Evolutionary conservation across 139 green algal genomes (phyloP).

Genomic region (Raphidocelis subcapitata): DNA sequence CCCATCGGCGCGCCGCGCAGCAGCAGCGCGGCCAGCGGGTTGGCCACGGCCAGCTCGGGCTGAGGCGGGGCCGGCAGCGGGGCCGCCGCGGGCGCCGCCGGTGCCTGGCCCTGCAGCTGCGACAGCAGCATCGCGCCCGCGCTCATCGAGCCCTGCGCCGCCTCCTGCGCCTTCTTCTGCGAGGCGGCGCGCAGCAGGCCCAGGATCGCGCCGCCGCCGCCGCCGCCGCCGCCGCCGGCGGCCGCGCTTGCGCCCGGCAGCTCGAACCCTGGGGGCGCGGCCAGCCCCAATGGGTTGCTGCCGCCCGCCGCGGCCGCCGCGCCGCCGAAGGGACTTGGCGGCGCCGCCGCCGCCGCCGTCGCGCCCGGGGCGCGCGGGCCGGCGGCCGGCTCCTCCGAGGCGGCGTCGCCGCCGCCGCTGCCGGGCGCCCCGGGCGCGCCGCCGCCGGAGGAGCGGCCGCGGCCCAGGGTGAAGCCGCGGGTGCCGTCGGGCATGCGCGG

Average conservation of each 20-base stretch:
- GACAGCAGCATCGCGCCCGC: not conserved
- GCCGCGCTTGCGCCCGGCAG: too few relatives aligned
- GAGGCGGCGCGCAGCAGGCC: too few relatives aligned
- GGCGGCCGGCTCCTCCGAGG: not conserved
- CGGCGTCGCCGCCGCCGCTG: too few relatives aligned
- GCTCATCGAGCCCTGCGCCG: not conserved
- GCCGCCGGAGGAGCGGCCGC: not conserved
- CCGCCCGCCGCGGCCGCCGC: not conserved
- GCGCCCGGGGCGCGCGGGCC: too few relatives aligned
- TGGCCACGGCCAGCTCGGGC: not conserved
- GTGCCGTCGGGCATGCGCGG: constrained; percentile 14
- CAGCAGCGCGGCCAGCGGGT: not conserved
- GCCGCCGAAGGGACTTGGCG: not conserved
- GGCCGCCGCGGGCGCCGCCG: too few relatives aligned
- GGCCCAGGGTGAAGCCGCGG: constrained; percentile 13
- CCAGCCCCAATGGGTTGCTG: constrained; percentile 1
- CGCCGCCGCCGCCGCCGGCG: not conserved
- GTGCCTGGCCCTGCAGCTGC: too few relatives aligned
- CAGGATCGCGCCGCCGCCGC: not conserved
- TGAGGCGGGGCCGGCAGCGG: too few relatives aligned
- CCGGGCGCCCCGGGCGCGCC: not conserved
- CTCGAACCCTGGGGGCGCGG: too few relatives aligned
- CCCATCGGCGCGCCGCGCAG: not conserved
- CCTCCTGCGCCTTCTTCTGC: not conserved
- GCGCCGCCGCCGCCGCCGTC: not conserved